These are phyloP conservation scores for Xylaria intraflava DNA, from an alignment of 495 filamentous ascomycete species.

Conservation along the genomic window DNA sequence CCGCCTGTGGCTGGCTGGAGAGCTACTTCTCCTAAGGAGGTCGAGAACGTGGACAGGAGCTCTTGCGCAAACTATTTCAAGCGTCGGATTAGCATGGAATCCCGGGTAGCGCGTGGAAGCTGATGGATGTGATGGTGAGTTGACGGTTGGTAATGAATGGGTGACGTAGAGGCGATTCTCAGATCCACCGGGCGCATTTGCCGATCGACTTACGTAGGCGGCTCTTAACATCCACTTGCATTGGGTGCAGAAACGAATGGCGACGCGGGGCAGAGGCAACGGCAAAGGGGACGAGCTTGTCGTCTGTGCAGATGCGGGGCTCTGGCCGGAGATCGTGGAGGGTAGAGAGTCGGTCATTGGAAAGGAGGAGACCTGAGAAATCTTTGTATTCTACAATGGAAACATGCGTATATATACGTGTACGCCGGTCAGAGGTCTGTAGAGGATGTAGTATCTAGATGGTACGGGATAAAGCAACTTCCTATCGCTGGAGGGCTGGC, in stretches of 20 bases:
- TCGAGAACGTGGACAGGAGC: conserved; percentile 91
- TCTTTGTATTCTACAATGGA: conserved; percentile 19
- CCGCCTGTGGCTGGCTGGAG: conserved; percentile 82
- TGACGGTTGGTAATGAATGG: not conserved
- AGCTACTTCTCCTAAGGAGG: conserved; percentile 81
- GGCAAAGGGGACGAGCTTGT: not conserved
- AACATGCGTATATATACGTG: not conserved
- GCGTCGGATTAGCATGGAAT: not conserved
- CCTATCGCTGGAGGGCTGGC: no score
- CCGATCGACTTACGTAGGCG: conserved; percentile 60
- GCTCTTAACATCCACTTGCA: conserved; percentile 90
- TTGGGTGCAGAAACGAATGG: conserved; percentile 75
- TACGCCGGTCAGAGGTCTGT: no score
- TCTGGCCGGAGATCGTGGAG: conserved; percentile 12
- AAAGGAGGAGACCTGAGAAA: not conserved
- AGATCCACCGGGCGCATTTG: not conserved
- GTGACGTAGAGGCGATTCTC: not conserved
- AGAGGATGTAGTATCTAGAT: no score
- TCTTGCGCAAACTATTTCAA: conserved; percentile 81
- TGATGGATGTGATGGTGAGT: not conserved
- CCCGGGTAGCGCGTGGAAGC: not conserved
- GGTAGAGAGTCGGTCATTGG: conserved; percentile 28
- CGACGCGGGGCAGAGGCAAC: conserved; percentile 53
- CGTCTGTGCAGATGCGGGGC: conserved; percentile 2
- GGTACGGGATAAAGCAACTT: no score